A percentile compares a stretch with the other conserved stretches of the same genome.
Conservation (phyloP, 768 basidiomycete genomes). For the Tephrocybe sp. region DNA sequence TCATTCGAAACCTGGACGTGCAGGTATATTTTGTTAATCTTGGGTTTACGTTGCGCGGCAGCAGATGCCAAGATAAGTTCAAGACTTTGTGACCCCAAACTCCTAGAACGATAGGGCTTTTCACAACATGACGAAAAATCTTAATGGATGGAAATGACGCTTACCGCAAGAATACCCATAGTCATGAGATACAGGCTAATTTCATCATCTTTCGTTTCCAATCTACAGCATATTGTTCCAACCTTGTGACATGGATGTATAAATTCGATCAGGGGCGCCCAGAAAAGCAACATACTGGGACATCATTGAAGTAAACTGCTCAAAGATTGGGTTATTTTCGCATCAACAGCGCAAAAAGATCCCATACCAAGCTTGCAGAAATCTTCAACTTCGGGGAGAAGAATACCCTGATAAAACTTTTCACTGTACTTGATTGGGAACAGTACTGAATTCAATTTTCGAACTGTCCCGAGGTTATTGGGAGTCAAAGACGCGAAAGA, state of each 20-base stretch:
- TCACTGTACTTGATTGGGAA: constrained; percentile 90
- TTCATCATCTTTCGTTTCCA: constrained; percentile 64
- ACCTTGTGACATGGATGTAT: constrained; percentile 38
- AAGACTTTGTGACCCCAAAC: constrained; percentile 71
- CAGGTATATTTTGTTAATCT: constrained; percentile 70
- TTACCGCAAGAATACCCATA: constrained; percentile 85
- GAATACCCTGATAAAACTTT: constrained; percentile 81
- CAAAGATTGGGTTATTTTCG: constrained; percentile 1
- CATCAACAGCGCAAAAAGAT: background rate
- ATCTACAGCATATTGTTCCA: constrained; percentile 82
- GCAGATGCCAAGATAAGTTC: constrained; percentile 67
- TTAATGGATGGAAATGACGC: constrained; percentile 22
- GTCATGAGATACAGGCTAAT: constrained; percentile 82
- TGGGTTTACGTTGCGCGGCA: constrained; percentile 51
- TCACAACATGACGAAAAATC: constrained; percentile 8
- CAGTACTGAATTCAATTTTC: constrained; percentile 69
- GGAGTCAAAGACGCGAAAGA: constrained; percentile 72
- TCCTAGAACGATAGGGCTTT: constrained; percentile 83
- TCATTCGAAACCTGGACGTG: constrained; percentile 86
- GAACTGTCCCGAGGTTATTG: constrained; percentile 82
- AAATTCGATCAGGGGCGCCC: constrained; percentile 4
- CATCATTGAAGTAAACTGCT: constrained; percentile 88
- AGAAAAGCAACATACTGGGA: constrained; percentile 49
- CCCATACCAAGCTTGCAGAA: constrained; percentile 80
- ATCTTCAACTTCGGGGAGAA: constrained; percentile 73